These are phyloP conservation scores for Diaporthe ilicicola DNA, from an alignment of 2,329 filamentous ascomycete species.

Conservation along the genomic window DNA sequence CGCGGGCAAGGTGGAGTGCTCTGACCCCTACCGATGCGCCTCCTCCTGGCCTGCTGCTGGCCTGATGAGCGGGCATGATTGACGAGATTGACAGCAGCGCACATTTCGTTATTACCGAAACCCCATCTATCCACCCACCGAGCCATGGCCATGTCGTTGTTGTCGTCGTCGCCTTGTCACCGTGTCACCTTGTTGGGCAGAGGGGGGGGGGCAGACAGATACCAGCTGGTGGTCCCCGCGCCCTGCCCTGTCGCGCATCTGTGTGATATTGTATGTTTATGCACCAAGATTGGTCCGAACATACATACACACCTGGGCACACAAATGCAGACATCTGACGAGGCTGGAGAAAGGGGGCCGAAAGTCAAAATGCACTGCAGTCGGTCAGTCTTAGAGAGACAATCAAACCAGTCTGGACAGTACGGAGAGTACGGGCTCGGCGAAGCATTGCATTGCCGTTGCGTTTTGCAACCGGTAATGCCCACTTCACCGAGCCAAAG, in stretches of 20 bases:
- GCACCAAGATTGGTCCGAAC: neutral
- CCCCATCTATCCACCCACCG: neutral
- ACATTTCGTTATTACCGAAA: conserved; percentile 34
- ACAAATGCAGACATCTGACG: neutral
- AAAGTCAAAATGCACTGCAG: conserved; percentile 9
- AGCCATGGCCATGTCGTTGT: conserved; percentile 2
- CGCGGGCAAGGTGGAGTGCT: conserved; percentile 12
- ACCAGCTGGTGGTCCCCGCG: conserved; percentile 12
- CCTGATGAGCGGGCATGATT: conserved; percentile 28
- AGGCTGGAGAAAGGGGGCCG: conserved; percentile 23
- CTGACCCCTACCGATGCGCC: conserved; percentile 22
- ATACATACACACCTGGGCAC: neutral
- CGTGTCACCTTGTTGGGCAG: neutral
- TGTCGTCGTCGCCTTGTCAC: neutral
- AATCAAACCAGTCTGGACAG: no score
- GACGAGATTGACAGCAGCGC: conserved; percentile 18
- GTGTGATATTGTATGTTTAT: conserved; percentile 4
- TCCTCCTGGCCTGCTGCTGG: conserved; percentile 21
- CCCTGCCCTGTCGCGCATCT: conserved; percentile 21
- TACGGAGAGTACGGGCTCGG: neutral
- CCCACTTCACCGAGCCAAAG: conserved; percentile 21
- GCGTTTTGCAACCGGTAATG: conserved; percentile 11
- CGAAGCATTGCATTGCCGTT: neutral
- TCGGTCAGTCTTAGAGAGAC: conserved; percentile 4
- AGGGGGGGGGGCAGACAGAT: conserved; percentile 1